These are phyloP conservation scores for Trypanosoma boissoni DNA, from an alignment of 208 protist genomes.

Conservation along the genomic window DNA sequence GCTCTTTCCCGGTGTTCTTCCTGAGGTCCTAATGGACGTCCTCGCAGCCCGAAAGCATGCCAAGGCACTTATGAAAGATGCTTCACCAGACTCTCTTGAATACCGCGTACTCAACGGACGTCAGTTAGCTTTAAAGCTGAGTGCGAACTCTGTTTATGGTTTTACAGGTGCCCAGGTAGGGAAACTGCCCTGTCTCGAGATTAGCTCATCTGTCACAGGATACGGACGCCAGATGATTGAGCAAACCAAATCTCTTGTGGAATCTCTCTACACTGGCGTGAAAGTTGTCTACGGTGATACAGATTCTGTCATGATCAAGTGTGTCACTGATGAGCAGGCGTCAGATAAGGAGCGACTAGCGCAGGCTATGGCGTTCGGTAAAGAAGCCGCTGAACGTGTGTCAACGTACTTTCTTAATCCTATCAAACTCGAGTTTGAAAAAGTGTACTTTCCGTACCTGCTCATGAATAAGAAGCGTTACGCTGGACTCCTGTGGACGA, in stretches of 20 bases:
- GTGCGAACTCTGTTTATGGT: conserved; percentile 99
- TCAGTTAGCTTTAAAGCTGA: conserved; percentile 99
- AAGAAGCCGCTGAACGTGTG: conserved; percentile 92
- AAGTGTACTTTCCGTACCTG: conserved; percentile 99
- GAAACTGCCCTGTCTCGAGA: conserved; percentile 98
- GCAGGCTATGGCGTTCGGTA: conserved; percentile 76
- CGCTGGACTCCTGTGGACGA: conserved; percentile 99
- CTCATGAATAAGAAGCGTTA: conserved; percentile 99
- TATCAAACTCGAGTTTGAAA: conserved; percentile 99
- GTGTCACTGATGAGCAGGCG: conserved; percentile 54
- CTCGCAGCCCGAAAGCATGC: conserved; percentile 77
- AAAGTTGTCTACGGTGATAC: conserved; percentile 99
- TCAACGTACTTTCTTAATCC: conserved; percentile 89
- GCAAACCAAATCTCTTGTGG: conserved; percentile 91
- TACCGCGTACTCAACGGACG: conserved; percentile 96
- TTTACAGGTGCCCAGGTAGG: conserved; percentile 99
- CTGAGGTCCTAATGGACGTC: conserved; percentile 83
- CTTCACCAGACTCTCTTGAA: conserved; percentile 72
- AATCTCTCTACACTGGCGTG: conserved; percentile 96
- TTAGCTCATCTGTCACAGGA: conserved; percentile 93
- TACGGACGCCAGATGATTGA: conserved; percentile 99
- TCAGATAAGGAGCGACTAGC: conserved; percentile 64
- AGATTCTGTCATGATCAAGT: conserved; percentile 99
- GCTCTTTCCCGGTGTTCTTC: conserved; percentile 75
- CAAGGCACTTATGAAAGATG: conserved; percentile 80